These are phyloP conservation scores for Eucalyptus camaldulensis DNA, from an alignment of 345 rosid species.

Conservation along the genomic window DNA sequence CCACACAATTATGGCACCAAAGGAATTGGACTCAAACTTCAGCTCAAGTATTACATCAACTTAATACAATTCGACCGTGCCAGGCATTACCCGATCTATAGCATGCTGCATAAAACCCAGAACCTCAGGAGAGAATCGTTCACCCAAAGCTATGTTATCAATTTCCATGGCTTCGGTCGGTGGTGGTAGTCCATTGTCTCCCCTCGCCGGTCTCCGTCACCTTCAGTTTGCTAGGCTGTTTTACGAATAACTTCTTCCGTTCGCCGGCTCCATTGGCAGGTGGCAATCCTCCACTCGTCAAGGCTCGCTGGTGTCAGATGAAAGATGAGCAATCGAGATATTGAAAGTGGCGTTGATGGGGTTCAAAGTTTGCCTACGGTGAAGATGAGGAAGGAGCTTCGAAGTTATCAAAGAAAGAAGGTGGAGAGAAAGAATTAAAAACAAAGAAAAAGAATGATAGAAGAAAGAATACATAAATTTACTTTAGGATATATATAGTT, in stretches of 20 bases:
- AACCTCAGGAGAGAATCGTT: neutral
- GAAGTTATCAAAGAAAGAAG: neutral
- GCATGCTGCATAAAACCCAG: neutral
- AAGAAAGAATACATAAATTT: neutral
- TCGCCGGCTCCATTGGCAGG: neutral
- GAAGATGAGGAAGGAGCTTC: neutral
- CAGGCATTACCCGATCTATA: neutral
- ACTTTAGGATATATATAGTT: neutral
- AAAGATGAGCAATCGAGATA: neutral
- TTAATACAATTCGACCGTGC: neutral
- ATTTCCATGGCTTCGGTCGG: neutral
- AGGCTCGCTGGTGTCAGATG: neutral
- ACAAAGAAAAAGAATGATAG: neutral
- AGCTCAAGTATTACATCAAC: neutral
- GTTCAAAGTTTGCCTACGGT: neutral
- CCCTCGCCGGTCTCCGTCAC: neutral
- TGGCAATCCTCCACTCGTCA: neutral
- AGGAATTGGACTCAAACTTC: neutral
- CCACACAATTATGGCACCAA: neutral
- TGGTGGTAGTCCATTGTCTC: neutral
- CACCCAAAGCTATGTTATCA: neutral
- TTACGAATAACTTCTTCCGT: neutral
- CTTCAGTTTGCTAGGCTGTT: neutral
- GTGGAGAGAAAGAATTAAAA: neutral
- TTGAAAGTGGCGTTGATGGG: neutral